Evolutionary conservation across 345 rosid genomes (phyloP), one percentile per base, ranked within the genome.

Genomic region (Isatis tinctoria): DNA sequence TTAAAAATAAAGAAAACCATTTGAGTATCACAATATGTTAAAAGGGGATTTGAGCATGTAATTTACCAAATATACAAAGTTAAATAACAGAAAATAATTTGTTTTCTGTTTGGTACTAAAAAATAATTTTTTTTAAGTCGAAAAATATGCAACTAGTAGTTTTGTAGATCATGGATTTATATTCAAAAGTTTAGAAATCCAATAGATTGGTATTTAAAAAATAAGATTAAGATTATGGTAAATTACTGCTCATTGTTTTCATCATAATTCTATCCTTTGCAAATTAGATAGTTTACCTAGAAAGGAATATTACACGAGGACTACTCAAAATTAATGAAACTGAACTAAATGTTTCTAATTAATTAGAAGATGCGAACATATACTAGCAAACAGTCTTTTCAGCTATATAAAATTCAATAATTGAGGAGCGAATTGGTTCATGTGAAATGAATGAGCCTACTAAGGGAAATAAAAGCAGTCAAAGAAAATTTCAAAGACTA

Each of bases 391-490:
- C 24, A 39, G 72, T 74, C 59, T 35, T 66, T 36, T 30, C 53
- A 37, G 0, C n/a, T 7, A 58, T 41, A 58, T 47, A 27, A 60
- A 65, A 28, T 22, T 40, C 67, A 67, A 60, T 68, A 59, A 74
- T 74, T 32, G 62, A 60, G 78, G 48, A 36, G 73, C 49, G 68
- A 74, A 67, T 67, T 68, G 33, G 43, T 28, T 60, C 66, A 54
- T 65, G 48, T 5, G 8, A 24, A 24, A 65, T 74, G 78, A 67
- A 22, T 22, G 24, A 22, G 8, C 28, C 45, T 4, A 59, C 37
- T 30, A 26, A 67, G 16, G 65, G 57, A 18, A 30, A 43, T 44
- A 69, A 75, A 75, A 62, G 79, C 65, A 62, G 79, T 75, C 79
- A 69, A 75, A 60, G 37, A 59, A 59, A 37, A 6, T 39, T 66